A percentile compares a stretch with the other conserved stretches of the same genome.
Conservation (phyloP, 2,329 filamentous ascomycete species). For the Claviceps arundinis region DNA sequence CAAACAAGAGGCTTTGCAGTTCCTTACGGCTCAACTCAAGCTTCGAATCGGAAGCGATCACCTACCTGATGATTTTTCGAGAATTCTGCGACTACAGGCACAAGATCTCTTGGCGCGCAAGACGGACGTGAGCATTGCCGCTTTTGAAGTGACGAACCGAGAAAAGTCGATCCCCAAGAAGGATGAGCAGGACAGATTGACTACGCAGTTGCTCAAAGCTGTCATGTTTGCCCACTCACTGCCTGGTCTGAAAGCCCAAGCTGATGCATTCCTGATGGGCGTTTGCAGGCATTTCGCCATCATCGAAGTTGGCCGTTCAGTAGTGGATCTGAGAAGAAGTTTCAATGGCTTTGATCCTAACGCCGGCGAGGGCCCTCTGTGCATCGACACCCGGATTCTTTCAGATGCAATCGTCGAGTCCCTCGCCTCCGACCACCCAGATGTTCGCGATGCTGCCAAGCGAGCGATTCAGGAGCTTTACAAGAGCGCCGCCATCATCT, state of each 20-base stretch:
- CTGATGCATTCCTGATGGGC: slow-evolving; percentile 61
- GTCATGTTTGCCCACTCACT: slow-evolving; percentile 76
- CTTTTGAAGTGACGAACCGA: slow-evolving; percentile 63
- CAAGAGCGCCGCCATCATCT: slow-evolving; percentile 62
- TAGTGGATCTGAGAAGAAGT: slow-evolving; percentile 66
- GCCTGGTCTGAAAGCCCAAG: slow-evolving; percentile 64
- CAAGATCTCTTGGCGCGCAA: slow-evolving; percentile 70
- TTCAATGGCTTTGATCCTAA: slow-evolving; percentile 71
- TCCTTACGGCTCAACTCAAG: slow-evolving; percentile 83
- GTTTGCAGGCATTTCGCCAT: slow-evolving; percentile 84
- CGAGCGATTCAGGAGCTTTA: slow-evolving; percentile 66
- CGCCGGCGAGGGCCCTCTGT: slow-evolving; percentile 75
- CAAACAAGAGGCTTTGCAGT: slow-evolving; percentile 81
- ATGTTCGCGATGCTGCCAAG: slow-evolving; percentile 73
- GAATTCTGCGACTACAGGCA: slow-evolving; percentile 74
- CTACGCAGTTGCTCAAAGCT: slow-evolving; percentile 82
- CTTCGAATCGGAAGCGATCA: slow-evolving; percentile 77
- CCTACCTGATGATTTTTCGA: slow-evolving; percentile 77
- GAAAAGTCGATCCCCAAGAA: slow-evolving; percentile 80
- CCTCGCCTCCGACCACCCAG: slow-evolving; percentile 68
- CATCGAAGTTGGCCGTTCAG: slow-evolving; percentile 74
- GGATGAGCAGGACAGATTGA: slow-evolving; percentile 62
- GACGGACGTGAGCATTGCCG: slow-evolving; percentile 53
- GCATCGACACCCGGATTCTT: slow-evolving; percentile 74
- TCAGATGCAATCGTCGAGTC: slow-evolving; percentile 85